Conservation (phyloP, 768 basidiomycete genomes). For the Podaxis sp. region DNA sequence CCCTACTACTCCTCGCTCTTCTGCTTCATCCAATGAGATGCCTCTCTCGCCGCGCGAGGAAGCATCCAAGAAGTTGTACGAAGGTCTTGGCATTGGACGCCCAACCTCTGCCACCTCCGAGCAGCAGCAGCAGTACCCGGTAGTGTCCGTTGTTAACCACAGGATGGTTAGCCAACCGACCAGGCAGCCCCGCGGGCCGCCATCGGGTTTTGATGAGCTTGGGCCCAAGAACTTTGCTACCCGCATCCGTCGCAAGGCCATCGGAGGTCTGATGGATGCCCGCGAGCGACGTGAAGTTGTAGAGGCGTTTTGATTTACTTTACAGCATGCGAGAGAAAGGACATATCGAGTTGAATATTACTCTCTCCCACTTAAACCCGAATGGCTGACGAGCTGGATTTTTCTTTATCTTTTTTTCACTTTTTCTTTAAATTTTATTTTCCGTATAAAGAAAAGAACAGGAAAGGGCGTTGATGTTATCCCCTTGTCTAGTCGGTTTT, state of each 20-base stretch:
- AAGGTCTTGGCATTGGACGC: slow-evolving; percentile 84
- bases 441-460: slow-evolving; percentile 12
- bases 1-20: slow-evolving; percentile 74
- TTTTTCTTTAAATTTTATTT: slow-evolving; percentile 7
- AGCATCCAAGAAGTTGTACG: slow-evolving; percentile 82
- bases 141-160: slow-evolving; percentile 42
- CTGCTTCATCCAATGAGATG: slow-evolving; percentile 51
- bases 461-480: slow-evolving; percentile 6
- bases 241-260: slow-evolving; percentile 80
- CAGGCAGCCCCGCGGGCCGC: slow-evolving; percentile 87
- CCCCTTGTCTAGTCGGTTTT: neutral
- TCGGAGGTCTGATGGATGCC: slow-evolving; percentile 79
- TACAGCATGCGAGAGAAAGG: slow-evolving; percentile 7
- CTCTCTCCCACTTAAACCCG: slow-evolving; percentile 5
- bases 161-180: slow-evolving; percentile 70
- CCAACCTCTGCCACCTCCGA: slow-evolving; percentile 47
- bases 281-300: slow-evolving; percentile 77
- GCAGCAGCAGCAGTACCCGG: slow-evolving; percentile 36
- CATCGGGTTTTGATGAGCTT: slow-evolving; percentile 82
- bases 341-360: neutral
- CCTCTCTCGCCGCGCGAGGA: slow-evolving; percentile 86
- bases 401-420: slow-evolving; percentile 14
- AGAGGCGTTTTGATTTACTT: slow-evolving; percentile 57
- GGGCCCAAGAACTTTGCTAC: slow-evolving; percentile 88
- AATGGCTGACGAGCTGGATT: slow-evolving; percentile 16